phyloP scores from a whole-genome alignment of 1,284 basidiomycete species.

The Amylostereum areolatum region DNA sequence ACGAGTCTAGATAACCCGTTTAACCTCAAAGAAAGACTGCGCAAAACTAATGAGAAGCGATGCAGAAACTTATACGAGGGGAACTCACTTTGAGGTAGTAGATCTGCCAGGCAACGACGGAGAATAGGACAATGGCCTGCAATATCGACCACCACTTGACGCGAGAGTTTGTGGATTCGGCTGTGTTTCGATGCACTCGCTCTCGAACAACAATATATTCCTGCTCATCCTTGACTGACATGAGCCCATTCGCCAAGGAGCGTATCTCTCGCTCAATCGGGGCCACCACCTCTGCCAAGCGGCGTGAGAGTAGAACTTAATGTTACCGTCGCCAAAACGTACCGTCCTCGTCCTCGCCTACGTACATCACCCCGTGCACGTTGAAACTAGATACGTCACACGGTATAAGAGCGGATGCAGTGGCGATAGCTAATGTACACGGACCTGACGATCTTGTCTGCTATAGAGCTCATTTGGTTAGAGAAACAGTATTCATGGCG shows the following conservation, averaged over 20 bases:
- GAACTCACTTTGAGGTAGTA: conserved; percentile 88
- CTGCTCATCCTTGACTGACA: conserved; percentile 96
- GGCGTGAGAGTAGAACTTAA: too few species aligned
- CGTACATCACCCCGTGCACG: conserved; percentile 95
- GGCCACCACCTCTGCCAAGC: conserved; percentile 63
- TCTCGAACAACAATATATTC: conserved; percentile 97
- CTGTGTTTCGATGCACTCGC: conserved; percentile 88
- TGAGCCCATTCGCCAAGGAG: conserved; percentile 76
- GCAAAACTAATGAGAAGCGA: conserved; percentile 8
- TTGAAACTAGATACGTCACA: conserved; percentile 71
- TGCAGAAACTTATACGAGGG: neutral
- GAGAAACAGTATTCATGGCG: conserved; percentile 96
- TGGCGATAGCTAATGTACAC: conserved; percentile 19
- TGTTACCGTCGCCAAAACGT: neutral
- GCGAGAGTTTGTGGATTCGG: conserved; percentile 90
- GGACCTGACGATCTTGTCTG: conserved; percentile 91
- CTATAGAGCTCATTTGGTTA: conserved; percentile 93
- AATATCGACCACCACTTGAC: conserved; percentile 99
- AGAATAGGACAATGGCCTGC: conserved; percentile 83
- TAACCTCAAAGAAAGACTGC: conserved; percentile 90
- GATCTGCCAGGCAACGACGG: conserved; percentile 94
- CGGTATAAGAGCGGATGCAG: conserved; percentile 1
- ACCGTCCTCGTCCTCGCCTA: conserved; percentile 63
- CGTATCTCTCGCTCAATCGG: conserved; percentile 97
- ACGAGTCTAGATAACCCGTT: conserved; percentile 70